phyloP scores from a whole-genome alignment of 2,329 filamentous ascomycete genomes.

The Allantophomopsis cytisporea region DNA sequence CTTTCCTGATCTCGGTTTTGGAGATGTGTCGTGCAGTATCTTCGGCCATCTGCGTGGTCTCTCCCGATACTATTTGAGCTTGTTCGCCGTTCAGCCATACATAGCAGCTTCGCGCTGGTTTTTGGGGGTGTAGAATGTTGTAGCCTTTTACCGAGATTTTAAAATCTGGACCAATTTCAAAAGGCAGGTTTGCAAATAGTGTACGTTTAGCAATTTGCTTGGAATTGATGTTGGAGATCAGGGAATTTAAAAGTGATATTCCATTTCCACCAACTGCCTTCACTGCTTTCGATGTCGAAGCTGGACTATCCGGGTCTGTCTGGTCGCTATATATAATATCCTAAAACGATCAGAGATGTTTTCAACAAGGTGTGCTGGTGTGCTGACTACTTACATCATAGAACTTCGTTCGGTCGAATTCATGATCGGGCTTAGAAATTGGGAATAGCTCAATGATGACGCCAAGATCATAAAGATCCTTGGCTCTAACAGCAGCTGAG shows the following conservation, averaged over 20 bases:
- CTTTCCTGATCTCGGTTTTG: slow-evolving; percentile 73
- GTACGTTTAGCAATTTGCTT: slow-evolving; percentile 77
- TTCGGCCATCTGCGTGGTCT: slow-evolving; percentile 63
- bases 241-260: slow-evolving; percentile 62
- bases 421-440: slow-evolving; percentile 55
- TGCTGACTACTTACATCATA: slow-evolving; percentile 55
- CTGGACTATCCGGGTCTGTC: slow-evolving; percentile 52
- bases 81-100: slow-evolving; percentile 81
- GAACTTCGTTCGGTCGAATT: slow-evolving; percentile 75
- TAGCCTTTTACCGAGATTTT: slow-evolving; percentile 89
- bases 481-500: slow-evolving; percentile 73
- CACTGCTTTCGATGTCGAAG: slow-evolving; percentile 37
- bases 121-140: slow-evolving; percentile 74
- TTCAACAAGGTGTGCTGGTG: not conserved
- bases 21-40: slow-evolving; percentile 67
- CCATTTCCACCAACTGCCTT: slow-evolving; percentile 60
- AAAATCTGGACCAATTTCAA: slow-evolving; percentile 76
- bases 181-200: slow-evolving; percentile 72
- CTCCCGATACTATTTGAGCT: slow-evolving; percentile 63
- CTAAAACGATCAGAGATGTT: slow-evolving; percentile 25
- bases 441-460: slow-evolving; percentile 90
- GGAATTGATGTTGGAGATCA: slow-evolving; percentile 81
- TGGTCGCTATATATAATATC: slow-evolving; percentile 84
- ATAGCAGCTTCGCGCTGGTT: slow-evolving; percentile 69
- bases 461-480: slow-evolving; percentile 88